Evolutionary conservation across 306 rosid species (phyloP), one percentile per base, ranked within the genome.

Genomic region (Medicago ruthenica): DNA sequence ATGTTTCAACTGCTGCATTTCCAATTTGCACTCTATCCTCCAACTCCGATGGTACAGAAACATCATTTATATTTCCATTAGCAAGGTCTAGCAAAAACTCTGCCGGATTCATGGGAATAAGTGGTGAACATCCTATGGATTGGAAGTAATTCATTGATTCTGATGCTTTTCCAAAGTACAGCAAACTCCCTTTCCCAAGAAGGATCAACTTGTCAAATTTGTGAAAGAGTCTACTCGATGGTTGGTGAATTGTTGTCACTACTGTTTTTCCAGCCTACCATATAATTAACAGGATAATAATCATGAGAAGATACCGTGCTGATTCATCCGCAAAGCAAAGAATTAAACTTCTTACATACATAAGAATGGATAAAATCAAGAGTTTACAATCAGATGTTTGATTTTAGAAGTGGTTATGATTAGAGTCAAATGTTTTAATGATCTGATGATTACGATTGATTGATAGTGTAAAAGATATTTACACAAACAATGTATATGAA

Each of bases 51-150:
- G 99, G 98, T 41, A 96, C 80, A 68, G 98, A 92, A 39, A 90
- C 96, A 76, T 92, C 99, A 11, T 83, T 89, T 15, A 89, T 69
- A 82, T 90, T 96, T 71, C 99, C 99, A 42, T 92, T 96, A 6
- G 99, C 97, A 75, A 96, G 96, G 87, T 96, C 99, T 40, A 96
- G 83, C 86, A 96, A 80, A 83, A 90, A 96, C 85, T 96, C 99
- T 8, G 99, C 98, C 1, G 99, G 99, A 65, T 96, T 96, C 99
- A 90, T 96, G 70, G 99, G 80, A 70, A 96, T 89, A 17, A 96
- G 90, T 14, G 99, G 98, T 22, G 96, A 80, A 39, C 97, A 96
- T 64, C 98, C 99, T 27, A 92, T 86, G 7, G 97, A 88, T 44
- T 92, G 86, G 89, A 96, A 96, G 76, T 92, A 96, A n/a, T 16